Base-by-base conservation (phyloP, 768 basidiomycete genomes). In the Paxillus rubicundulus region DNA sequence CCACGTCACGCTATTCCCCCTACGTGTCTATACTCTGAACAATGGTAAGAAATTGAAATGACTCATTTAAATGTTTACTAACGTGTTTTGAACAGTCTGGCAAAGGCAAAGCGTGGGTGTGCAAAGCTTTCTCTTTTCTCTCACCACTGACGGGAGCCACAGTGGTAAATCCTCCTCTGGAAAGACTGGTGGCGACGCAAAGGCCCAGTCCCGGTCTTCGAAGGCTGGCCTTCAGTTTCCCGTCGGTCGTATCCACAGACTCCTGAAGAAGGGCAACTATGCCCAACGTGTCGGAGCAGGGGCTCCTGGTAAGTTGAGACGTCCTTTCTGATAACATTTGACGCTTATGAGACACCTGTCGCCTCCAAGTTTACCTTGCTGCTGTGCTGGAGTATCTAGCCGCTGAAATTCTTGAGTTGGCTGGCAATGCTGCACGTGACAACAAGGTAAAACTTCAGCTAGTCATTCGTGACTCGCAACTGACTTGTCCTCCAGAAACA, bases 371-470 rank as follows among this genome's bases (percentile, higher is more conserved):
- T 45, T 92, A 90, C 71, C 81, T 91, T 52, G 85, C 89, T 52
- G 88, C 88, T 47, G 90, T 92, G 49, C 79, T 93, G 24, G 92
- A 93, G 70, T 93, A 94, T 69, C 80, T 94, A 34, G 81, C 84
- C 6, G 92, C 91, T 27, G 92, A 94, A 70, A 84, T 94, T 63
- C 80, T 92, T 47, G 91, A 93, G 70, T 76, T 92, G 41, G 89
- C 91, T 49, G 91, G 91, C 5, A 84, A 83, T 61, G 82, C 84
- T 33, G 87, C 89, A 45, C 81, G 85, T 54, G 87, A 90, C 65
- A 84, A 89, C 76, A 87, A 88, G 64, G 68, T 71, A 49, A 17
- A 41, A 9, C 2, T 5, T 40, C 21, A 9, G 5, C 17, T 33
- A 16, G 5, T 10, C 46, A 7, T 9, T 1, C 12, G 27, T 7